A percentile compares a stretch with the other conserved stretches of the same genome.
Conservation (phyloP, 2,329 filamentous ascomycete genomes). For the Penicillium olsonii region DNA sequence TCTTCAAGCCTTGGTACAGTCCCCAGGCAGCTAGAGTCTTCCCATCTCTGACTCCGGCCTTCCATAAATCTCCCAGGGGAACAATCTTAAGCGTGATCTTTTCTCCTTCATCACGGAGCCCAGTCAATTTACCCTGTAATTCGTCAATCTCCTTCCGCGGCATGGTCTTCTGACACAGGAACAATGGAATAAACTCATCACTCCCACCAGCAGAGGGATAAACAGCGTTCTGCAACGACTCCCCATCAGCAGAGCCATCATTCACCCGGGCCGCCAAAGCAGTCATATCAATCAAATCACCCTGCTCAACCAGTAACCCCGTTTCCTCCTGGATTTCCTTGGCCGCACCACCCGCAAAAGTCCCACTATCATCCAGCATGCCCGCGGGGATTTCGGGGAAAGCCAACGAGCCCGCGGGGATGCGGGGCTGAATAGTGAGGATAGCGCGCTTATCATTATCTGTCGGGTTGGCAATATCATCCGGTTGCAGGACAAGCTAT, state of each 20-base stretch:
- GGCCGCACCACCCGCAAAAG: constrained; percentile 57
- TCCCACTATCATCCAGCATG: constrained; percentile 59
- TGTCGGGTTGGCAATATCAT: constrained; percentile 45
- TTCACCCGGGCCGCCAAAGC: constrained; percentile 45
- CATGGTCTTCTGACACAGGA: constrained; percentile 57
- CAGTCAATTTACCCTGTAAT: constrained; percentile 56
- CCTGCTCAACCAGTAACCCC: constrained; percentile 51
- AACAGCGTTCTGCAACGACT: constrained; percentile 50
- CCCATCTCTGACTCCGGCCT: constrained; percentile 55
- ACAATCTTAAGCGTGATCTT: constrained; percentile 62
- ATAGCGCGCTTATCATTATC: constrained; percentile 52
- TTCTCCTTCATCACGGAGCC: constrained; percentile 57
- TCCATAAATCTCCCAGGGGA: constrained; percentile 54
- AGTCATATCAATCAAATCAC: constrained; percentile 58
- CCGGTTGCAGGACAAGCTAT: constrained; percentile 57
- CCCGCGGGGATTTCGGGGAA: constrained; percentile 62
- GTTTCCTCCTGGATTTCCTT: constrained; percentile 62
- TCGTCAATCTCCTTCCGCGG: constrained; percentile 50
- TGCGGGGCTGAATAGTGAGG: constrained; percentile 59
- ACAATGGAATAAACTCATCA: constrained; percentile 61
- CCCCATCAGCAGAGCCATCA: constrained; percentile 22
- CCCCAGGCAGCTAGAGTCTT: constrained; percentile 59
- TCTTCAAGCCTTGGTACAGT: constrained; percentile 55
- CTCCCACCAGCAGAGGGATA: constrained; percentile 59
- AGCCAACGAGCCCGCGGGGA: constrained; percentile 56